Conservation (phyloP, 1,139 yeast genomes). For the Hanseniaspora sp. region DNA sequence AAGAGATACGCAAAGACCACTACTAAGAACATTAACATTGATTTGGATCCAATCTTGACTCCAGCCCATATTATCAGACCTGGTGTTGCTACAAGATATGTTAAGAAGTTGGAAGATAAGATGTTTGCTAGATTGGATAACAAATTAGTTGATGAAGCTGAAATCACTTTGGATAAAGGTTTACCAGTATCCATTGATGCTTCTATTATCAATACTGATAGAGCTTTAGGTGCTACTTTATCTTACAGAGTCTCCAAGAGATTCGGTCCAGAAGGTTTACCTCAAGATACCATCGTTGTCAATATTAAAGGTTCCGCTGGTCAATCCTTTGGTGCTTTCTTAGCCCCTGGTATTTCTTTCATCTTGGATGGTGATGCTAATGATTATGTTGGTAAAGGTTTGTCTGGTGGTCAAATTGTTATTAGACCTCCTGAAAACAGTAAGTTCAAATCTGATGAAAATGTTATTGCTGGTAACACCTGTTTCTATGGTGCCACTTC, state of each 20-base stretch:
- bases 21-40: conserved; percentile 84
- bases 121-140: conserved; percentile 88
- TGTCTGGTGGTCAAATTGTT: conserved; percentile 87
- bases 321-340: conserved; percentile 95
- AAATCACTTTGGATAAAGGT: conserved; percentile 84
- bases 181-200: conserved; percentile 90
- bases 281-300: conserved; percentile 92
- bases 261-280: conserved; percentile 87
- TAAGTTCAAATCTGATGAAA: conserved; percentile 84
- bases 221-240: conserved; percentile 88
- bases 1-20: conserved; percentile 77
- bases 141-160: conserved; percentile 91
- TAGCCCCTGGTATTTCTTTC: conserved; percentile 90
- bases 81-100: conserved; percentile 91
- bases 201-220: conserved; percentile 87
- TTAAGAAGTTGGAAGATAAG: conserved; percentile 88
- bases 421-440: conserved; percentile 85
- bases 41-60: conserved; percentile 82
- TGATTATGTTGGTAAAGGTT: conserved; percentile 95
- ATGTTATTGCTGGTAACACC: conserved; percentile 92
- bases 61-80: conserved; percentile 96
- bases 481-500: conserved; percentile 97
- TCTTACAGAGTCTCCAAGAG: conserved; percentile 87
- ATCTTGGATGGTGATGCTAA: conserved; percentile 96
- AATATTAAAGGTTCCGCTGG: conserved; percentile 91